A percentile compares a stretch with the other conserved stretches of the same genome.
Conservation (phyloP, 2,329 filamentous ascomycete species). For the Claviceps fusiformis region DNA sequence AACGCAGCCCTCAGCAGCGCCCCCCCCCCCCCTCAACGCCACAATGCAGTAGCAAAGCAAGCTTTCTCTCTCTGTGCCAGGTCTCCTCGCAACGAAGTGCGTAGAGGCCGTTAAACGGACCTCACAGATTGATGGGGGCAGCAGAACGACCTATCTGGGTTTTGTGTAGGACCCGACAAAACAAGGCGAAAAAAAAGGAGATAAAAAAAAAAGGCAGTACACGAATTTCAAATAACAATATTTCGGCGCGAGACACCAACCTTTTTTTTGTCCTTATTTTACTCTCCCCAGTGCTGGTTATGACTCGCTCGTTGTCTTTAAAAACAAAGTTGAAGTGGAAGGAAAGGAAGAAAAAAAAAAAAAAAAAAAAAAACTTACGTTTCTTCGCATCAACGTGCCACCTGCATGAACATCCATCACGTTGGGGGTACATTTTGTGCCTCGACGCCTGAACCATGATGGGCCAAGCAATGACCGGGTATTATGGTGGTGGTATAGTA, state of each 20-base stretch:
- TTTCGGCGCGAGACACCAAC: not conserved
- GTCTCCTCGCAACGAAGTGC: not conserved
- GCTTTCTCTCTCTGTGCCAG: not conserved
- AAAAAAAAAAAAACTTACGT: no score
- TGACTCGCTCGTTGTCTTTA: not conserved
- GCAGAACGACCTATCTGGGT: not conserved
- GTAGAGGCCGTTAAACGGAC: not conserved
- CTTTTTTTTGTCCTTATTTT: not conserved
- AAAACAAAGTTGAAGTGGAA: no score
- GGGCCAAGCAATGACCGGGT: conserved; percentile 20
- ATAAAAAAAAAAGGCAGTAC: not conserved
- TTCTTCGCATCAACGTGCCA: conserved; percentile 2
- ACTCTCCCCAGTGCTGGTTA: not conserved
- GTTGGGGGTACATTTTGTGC: not conserved
- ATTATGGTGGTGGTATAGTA: conserved; percentile 28
- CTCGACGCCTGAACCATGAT: conserved; percentile 11
- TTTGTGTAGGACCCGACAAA: not conserved
- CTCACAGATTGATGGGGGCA: not conserved
- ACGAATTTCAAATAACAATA: not conserved
- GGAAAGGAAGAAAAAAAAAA: not conserved
- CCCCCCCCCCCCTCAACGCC: no score
- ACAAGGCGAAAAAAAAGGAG: not conserved
- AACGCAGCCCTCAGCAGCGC: conserved; percentile 3
- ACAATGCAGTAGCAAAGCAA: not conserved
- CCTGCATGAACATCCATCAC: not conserved